These are phyloP conservation scores for Cnidoscolus chayamansa DNA, from an alignment of 441 rosid species.

Conservation along the genomic window DNA sequence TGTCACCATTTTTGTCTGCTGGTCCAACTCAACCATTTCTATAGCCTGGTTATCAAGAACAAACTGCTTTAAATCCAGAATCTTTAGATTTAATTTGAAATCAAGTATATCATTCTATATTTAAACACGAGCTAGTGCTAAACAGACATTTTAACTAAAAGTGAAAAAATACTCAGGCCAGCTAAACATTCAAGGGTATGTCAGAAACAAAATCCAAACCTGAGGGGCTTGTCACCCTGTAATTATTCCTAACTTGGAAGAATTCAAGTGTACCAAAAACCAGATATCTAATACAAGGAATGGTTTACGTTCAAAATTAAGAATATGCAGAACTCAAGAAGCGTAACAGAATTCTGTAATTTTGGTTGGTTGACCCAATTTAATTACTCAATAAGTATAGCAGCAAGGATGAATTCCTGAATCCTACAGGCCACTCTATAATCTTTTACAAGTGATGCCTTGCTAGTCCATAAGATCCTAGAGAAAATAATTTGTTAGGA, in stretches of 20 bases:
- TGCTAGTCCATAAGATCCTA: background rate
- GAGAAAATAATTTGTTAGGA: background rate
- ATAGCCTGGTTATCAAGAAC: constrained; percentile 47
- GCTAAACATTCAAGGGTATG: background rate
- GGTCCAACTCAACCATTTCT: constrained; percentile 72
- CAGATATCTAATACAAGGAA: too few relatives aligned
- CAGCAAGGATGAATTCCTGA: background rate
- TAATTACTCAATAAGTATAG: too few relatives aligned
- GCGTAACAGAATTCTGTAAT: too few relatives aligned
- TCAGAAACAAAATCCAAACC: constrained; percentile 6
- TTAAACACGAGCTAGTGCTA: background rate
- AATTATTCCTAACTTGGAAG: background rate
- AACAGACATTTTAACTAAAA: background rate
- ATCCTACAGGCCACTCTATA: background rate
- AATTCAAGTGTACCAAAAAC: too few relatives aligned
- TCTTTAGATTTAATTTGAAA: background rate
- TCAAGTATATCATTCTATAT: background rate
- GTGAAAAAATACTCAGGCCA: background rate
- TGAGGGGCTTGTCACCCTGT: background rate
- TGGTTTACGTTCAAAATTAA: too few relatives aligned
- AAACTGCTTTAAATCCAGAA: background rate
- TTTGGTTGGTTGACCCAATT: too few relatives aligned
- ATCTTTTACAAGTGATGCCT: constrained; percentile 3
- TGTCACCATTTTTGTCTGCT: constrained; percentile 64
- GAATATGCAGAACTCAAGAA: too few relatives aligned